Conservation (phyloP, 192 early-diverging fungal genomes). For the Backusella mclennaniae region DNA sequence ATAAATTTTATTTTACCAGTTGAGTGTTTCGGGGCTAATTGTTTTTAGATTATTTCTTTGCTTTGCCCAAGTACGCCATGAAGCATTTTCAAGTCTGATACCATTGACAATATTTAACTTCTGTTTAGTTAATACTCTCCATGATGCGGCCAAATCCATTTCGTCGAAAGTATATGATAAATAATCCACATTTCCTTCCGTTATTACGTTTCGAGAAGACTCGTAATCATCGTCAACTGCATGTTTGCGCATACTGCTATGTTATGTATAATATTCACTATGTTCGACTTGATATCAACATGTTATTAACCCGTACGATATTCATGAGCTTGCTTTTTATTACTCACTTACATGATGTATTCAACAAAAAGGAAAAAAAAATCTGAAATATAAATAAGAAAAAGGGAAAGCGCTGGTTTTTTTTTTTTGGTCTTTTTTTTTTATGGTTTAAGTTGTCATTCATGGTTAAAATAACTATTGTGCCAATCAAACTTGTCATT, state of each 20-base stretch:
- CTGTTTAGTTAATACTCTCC: slow-evolving; percentile 61
- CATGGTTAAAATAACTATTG: background rate
- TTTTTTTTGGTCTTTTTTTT: background rate
- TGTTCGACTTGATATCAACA: background rate
- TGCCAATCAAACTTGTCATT: slow-evolving; percentile 6
- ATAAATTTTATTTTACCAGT: slow-evolving; percentile 45
- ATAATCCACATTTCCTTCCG: slow-evolving; percentile 58
- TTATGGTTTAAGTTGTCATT: background rate
- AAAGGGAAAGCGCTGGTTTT: background rate
- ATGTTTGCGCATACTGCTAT: background rate
- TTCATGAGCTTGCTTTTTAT: too few species aligned
- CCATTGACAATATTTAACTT: slow-evolving; percentile 61
- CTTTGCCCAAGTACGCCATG: slow-evolving; percentile 68
- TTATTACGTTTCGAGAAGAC: background rate
- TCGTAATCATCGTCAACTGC: slow-evolving; percentile 30
- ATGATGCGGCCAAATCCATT: slow-evolving; percentile 61
- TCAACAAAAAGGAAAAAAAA: background rate
- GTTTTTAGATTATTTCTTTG: slow-evolving; percentile 56
- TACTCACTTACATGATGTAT: background rate
- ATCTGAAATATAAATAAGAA: background rate
- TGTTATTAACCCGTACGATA: background rate
- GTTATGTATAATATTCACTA: background rate
- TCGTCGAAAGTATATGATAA: slow-evolving; percentile 59
- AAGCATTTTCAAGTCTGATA: slow-evolving; percentile 64
- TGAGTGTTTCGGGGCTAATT: slow-evolving; percentile 39